Conservation (phyloP, 768 basidiomycete genomes). For the Pholiota conissans region DNA sequence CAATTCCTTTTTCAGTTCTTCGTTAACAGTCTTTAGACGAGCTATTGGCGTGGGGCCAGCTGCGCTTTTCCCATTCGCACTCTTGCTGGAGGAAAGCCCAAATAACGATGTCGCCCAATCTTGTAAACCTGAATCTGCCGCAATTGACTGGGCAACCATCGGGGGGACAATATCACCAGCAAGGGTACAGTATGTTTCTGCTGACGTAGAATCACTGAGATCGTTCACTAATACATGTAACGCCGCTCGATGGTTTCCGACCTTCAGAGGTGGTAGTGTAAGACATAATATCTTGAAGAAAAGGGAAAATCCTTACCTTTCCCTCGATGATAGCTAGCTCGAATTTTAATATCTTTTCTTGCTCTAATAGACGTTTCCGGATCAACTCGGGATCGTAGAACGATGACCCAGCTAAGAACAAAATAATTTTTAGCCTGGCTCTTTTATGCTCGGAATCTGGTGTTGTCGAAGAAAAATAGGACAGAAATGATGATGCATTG, state of each 20-base stretch:
- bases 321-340: slow-evolving; percentile 80
- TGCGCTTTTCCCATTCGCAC: slow-evolving; percentile 21
- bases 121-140: slow-evolving; percentile 47
- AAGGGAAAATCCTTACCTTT: slow-evolving; percentile 46
- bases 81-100: slow-evolving; percentile 25
- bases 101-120: slow-evolving; percentile 54
- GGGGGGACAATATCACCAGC: slow-evolving; percentile 73
- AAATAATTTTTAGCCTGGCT: slow-evolving; percentile 67
- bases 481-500: slow-evolving; percentile 52
- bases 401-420: slow-evolving; percentile 79
- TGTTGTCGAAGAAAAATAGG: slow-evolving; percentile 82
- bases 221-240: slow-evolving; percentile 67
- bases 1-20: slow-evolving; percentile 53
- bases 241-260: slow-evolving; percentile 57
- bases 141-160: slow-evolving; percentile 52
- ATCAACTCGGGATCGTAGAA: slow-evolving; percentile 60
- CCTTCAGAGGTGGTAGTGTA: slow-evolving; percentile 16
- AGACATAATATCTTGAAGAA: not conserved
- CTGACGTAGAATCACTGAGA: slow-evolving; percentile 72
- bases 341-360: slow-evolving; percentile 57
- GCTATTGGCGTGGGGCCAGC: slow-evolving; percentile 17
- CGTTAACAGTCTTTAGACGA: slow-evolving; percentile 41
- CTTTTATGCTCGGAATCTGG: slow-evolving; percentile 77
- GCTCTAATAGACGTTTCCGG: slow-evolving; percentile 42
- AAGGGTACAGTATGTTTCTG: slow-evolving; percentile 84